phyloP scores from a whole-genome alignment of 2,329 filamentous ascomycete species.

The Aspergillus tanneri region DNA sequence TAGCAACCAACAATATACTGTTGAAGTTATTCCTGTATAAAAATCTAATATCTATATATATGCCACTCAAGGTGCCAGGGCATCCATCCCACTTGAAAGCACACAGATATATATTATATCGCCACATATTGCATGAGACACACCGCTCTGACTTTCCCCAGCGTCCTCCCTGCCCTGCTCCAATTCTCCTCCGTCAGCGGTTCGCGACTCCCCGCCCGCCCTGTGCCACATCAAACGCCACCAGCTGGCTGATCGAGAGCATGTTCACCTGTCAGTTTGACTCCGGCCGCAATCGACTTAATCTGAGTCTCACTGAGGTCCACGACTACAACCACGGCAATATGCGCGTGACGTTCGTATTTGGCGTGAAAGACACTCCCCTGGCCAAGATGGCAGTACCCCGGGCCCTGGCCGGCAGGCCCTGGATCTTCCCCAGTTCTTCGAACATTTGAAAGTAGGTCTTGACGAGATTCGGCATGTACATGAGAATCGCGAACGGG shows the following conservation, averaged over 20 bases:
- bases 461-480: not conserved
- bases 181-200: not conserved
- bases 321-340: not conserved
- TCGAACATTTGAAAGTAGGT: not conserved
- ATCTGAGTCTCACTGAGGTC: not conserved
- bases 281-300: not conserved
- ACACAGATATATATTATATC: not conserved
- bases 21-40: too few species aligned
- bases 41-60: too few species aligned
- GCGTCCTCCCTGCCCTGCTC: not conserved
- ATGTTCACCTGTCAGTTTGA: not conserved
- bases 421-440: not conserved
- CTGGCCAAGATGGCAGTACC: not conserved
- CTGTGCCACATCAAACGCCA: not conserved
- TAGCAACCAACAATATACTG: too few species aligned
- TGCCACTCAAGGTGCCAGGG: not conserved
- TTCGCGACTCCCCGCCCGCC: not conserved
- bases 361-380: not conserved
- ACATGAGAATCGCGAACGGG: not conserved
- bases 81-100: not conserved
- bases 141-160: not conserved
- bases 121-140: not conserved
- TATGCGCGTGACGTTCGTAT: not conserved
- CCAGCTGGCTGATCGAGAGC: not conserved
- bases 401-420: not conserved